These are phyloP conservation scores for Hypoxylon sp. DNA, from an alignment of 2,329 filamentous ascomycete species.

Conservation along the genomic window DNA sequence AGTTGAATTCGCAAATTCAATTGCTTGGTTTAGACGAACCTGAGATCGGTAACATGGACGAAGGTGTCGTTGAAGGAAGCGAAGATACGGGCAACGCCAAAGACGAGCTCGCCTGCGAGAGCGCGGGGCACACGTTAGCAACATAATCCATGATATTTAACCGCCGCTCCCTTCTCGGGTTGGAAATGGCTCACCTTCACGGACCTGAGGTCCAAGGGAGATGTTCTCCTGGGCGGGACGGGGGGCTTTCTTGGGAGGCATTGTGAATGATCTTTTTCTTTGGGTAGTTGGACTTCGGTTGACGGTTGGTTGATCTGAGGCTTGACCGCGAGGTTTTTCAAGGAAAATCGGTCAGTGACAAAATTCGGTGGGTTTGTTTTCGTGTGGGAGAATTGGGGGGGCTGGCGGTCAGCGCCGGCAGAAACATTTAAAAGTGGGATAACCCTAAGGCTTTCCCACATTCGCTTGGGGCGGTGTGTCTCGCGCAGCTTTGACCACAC, in stretches of 20 bases:
- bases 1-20: slow-evolving; percentile 16
- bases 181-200: slow-evolving; percentile 79
- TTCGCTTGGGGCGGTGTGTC: slow-evolving; percentile 41
- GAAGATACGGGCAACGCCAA: slow-evolving; percentile 98
- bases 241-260: slow-evolving; percentile 94
- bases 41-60: slow-evolving; percentile 99
- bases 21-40: slow-evolving; percentile 68
- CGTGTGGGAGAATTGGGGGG: slow-evolving; percentile 36
- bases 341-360: slow-evolving; percentile 36
- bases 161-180: background rate
- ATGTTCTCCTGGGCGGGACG: slow-evolving; percentile 96
- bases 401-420: slow-evolving; percentile 48
- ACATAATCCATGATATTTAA: slow-evolving; percentile 21
- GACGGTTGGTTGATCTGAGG: slow-evolving; percentile 50
- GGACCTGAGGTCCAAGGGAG: slow-evolving; percentile 95
- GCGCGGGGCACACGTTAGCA: slow-evolving; percentile 47
- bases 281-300: slow-evolving; percentile 46
- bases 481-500: slow-evolving; percentile 25
- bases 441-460: slow-evolving; percentile 47
- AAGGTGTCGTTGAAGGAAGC: slow-evolving; percentile 94
- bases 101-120: slow-evolving; percentile 88
- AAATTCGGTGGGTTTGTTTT: slow-evolving; percentile 30
- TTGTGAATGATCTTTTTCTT: slow-evolving; percentile 68
- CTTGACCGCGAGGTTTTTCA: slow-evolving; percentile 39
- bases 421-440: slow-evolving; percentile 44